Evolutionary conservation across 1,284 basidiomycete genomes (phyloP), one percentile per base, ranked within the genome.

Genomic region (Trichosporon ovoides): DNA sequence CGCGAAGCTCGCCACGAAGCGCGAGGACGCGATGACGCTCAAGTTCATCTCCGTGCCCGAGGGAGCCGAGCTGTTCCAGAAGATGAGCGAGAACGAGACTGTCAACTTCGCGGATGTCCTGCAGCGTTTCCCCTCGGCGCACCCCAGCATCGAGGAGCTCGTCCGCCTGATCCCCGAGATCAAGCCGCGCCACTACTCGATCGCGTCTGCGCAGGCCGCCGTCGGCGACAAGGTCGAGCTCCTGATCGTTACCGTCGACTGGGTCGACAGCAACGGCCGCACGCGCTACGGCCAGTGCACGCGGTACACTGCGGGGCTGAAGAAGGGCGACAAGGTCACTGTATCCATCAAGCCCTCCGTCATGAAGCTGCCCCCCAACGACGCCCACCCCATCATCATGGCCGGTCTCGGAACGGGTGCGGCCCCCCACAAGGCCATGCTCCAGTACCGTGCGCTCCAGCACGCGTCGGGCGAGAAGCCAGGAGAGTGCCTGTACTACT

Each of bases 311-410:
- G 86, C 88, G 22, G 84, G 83, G 38, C 83, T 98, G 56, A 84
- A 84, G 71, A 77, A 87, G 24, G 96, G 96, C 34, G 88, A 91
- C 76, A 87, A 94, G 78, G 92, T 98, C 33, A 98, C 94, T 1
- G 95, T 97, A 16, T 97, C 93, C 18, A 88, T 98, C 79, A 97
- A 97, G 79, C 96, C 96, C 19, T 95, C 91, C 71, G 95, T 98
- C 51, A 98, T 98, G 95, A 98, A 97, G 84, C 82, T 96, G 11
- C 95, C 96, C 58, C 87, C 88, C 4, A 82, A 86, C 73, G 82
- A 87, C 72, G 83, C 81, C 59, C 92, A 96, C 76, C 95, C 95
- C 50, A 83, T 98, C 78, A 96, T 98, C 79, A 94, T 98, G 90
- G 93, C 95, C 52, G 95, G 95, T 71, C 86, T 98, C 43, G 96